A percentile compares a stretch with the other conserved stretches of the same genome.
Conservation (phyloP, 1,284 basidiomycete species). For the Hymenochaete sp. region DNA sequence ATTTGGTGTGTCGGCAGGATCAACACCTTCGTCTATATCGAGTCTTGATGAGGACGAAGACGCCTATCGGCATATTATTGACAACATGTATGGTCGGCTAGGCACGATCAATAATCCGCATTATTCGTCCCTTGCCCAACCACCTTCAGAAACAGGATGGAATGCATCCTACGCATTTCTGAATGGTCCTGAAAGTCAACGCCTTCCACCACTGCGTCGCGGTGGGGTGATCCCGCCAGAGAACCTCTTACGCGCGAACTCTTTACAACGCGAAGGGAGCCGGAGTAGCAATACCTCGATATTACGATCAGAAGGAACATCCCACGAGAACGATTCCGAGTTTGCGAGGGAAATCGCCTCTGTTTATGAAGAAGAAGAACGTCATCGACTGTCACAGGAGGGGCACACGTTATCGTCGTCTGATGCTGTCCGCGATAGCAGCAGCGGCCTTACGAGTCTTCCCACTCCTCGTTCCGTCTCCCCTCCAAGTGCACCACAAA, state of each 20-base stretch:
- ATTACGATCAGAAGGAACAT: neutral
- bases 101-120: no score
- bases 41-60: neutral
- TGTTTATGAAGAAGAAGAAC: no score
- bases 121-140: neutral
- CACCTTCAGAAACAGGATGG: neutral
- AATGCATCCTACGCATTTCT: neutral
- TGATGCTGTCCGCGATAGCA: no score
- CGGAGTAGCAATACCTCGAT: neutral
- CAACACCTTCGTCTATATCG: neutral
- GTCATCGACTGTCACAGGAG: no score
- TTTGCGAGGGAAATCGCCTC: neutral
- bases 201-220: constrained; percentile 43
- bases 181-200: neutral
- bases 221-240: constrained; percentile 54
- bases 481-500: no score
- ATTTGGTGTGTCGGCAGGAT: neutral
- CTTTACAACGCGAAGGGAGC: no score
- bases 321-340: neutral
- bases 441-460: no score
- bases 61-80: no score
- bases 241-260: constrained; percentile 32
- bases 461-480: no score
- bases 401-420: no score
- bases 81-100: no score